Evolutionary conservation across 2,329 filamentous ascomycete genomes (phyloP).

Genomic region (Claviceps sp.): DNA sequence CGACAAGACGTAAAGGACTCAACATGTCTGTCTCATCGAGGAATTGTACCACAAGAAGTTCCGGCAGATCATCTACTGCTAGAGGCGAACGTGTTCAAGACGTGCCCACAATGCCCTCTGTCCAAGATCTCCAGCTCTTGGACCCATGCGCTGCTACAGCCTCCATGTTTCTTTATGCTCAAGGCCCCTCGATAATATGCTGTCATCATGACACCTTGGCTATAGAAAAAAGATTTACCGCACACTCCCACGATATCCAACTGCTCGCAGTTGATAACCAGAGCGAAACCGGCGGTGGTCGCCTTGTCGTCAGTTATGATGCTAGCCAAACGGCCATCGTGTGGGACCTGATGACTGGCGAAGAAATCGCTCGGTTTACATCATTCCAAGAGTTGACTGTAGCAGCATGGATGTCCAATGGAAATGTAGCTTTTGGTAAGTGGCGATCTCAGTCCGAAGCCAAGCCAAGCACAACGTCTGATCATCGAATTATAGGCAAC

Average conservation of each 20-base stretch:
- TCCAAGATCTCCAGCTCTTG: constrained; percentile 44
- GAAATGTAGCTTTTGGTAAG: constrained; percentile 91
- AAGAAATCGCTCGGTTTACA: constrained; percentile 81
- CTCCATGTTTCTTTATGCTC: constrained; percentile 77
- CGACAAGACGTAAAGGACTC: constrained; percentile 22
- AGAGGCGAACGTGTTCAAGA: constrained; percentile 30
- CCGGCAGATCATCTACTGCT: constrained; percentile 39
- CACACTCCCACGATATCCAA: constrained; percentile 70
- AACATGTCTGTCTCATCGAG: constrained; percentile 40
- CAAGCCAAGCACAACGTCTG: not conserved
- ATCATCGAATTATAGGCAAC: constrained; percentile 50
- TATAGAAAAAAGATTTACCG: constrained; percentile 73
- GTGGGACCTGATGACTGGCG: constrained; percentile 88
- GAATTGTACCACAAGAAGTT: constrained; percentile 46
- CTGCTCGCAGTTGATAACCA: constrained; percentile 83
- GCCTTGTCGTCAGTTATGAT: constrained; percentile 88
- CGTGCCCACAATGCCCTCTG: constrained; percentile 36
- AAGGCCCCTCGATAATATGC: constrained; percentile 71
- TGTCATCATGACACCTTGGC: constrained; percentile 86
- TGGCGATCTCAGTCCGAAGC: not conserved
- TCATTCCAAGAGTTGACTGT: constrained; percentile 79
- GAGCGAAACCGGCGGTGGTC: constrained; percentile 72
- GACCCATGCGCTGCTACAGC: constrained; percentile 85
- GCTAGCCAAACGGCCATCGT: constrained; percentile 82
- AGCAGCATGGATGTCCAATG: constrained; percentile 92